Conservation (phyloP, 768 basidiomycete genomes). For the Suillus cothurnatus region DNA sequence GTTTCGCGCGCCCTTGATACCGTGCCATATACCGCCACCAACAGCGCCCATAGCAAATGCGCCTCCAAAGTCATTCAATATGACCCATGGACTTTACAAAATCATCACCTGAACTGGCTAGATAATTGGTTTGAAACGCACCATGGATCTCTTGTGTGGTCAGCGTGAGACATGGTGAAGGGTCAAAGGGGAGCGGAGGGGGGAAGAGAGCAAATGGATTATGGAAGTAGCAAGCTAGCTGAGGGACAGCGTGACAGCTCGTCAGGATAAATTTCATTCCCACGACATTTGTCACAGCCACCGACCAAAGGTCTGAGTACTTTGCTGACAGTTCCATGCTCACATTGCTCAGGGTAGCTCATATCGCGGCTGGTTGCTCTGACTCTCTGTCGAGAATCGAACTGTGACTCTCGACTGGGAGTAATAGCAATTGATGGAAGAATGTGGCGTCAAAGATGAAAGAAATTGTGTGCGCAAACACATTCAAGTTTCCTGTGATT, state of each 20-base stretch:
- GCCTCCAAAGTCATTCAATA: constrained; percentile 97
- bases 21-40: constrained; percentile 98
- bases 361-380: not conserved
- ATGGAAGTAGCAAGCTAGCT: not conserved
- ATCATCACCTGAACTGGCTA: constrained; percentile 7
- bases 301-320: too few relatives aligned
- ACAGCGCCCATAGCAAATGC: constrained; percentile 98
- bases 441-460: not conserved
- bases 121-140: constrained; percentile 31
- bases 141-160: constrained; percentile 96
- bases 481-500: not conserved
- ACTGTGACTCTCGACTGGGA: not conserved
- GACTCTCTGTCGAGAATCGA: not conserved
- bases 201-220: not conserved
- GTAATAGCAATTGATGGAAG: not conserved
- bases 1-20: constrained; percentile 96
- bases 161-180: constrained; percentile 76
- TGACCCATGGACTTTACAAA: constrained; percentile 86
- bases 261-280: constrained; percentile 5
- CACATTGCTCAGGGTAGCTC: too few relatives aligned
- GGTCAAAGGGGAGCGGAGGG: constrained; percentile 10
- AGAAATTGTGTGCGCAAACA: not conserved
- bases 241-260: not conserved
- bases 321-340: too few relatives aligned
- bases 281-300: constrained; percentile 3